A percentile compares a stretch with the other conserved stretches of the same genome.
These are phyloP conservation scores for Candida suzukii DNA, from an alignment of 805 yeast species.

Conservation along the genomic window DNA sequence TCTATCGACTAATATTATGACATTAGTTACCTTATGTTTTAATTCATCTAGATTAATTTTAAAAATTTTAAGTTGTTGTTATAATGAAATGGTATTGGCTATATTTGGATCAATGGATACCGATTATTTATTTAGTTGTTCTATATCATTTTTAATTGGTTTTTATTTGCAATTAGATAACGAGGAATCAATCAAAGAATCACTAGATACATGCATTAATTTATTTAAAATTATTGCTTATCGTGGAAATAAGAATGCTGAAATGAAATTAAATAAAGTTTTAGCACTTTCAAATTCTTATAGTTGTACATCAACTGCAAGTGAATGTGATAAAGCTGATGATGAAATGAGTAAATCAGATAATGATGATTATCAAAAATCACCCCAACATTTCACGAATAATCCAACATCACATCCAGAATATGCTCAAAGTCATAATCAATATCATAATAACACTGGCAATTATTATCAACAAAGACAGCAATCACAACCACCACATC, in stretches of 20 bases:
- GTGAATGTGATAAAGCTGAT: neutral
- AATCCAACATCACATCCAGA: too few species aligned
- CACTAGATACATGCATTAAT: slow-evolving; percentile 12
- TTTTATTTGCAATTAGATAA: slow-evolving; percentile 12
- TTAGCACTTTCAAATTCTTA: neutral
- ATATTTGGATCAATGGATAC: slow-evolving; percentile 21
- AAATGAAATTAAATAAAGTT: neutral
- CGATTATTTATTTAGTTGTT: slow-evolving; percentile 20
- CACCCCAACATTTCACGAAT: neutral
- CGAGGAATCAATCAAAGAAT: slow-evolving; percentile 7
- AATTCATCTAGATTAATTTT: slow-evolving; percentile 20
- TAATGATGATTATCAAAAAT: too few species aligned
- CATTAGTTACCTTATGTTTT: slow-evolving; percentile 16
- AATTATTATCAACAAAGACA: neutral
- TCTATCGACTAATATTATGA: slow-evolving; percentile 9
- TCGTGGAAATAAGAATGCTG: slow-evolving; percentile 15
- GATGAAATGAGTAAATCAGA: neutral
- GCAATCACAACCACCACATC: neutral
- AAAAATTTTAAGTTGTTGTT: slow-evolving; percentile 10
- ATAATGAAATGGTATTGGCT: slow-evolving; percentile 16
- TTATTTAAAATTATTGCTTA: slow-evolving; percentile 12
- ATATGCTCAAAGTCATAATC: neutral
- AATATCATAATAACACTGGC: neutral
- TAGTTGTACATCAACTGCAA: neutral
- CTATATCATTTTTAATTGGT: slow-evolving; percentile 19